Evolutionary conservation across 2,329 filamentous ascomycete species (phyloP), one percentile per base, ranked within the genome.

Genomic region (Coniochaeta prunicola): DNA sequence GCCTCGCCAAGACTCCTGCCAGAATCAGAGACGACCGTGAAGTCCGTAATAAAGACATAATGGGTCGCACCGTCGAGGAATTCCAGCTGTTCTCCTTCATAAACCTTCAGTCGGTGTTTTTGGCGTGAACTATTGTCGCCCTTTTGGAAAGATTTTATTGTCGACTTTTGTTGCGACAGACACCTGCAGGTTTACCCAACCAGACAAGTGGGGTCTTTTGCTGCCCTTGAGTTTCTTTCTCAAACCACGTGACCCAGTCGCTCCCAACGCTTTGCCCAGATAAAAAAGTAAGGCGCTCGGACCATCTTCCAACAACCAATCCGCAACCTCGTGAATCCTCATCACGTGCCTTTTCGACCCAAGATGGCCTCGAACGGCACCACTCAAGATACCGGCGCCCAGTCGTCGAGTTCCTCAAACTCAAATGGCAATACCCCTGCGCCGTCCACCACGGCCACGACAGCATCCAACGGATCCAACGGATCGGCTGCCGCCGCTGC

Each of bases 391-490:
- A 42, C 63, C 19, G 57, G 63, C 40, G 60, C 60, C 34, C 64
- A 68, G 45, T 72, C 74, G 30, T 71, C 72, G 56, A 78, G 73
- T 68, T 74, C 40, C 19, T 45, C 74, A 50, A 75, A 78, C 54
- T 81, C 80, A 60, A 82, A 80, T 68, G 78, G 76, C 50, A 79
- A 75, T 58, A 83, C 81, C 1, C 80, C 81, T 3, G 80, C 78
- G 2, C 77, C 80, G 1, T 77, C 77, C 2, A 78, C 77, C 24
- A 71, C 76, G n/a, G 73, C 78, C 8, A 78, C 77, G 50, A 76
- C 55, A 45, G 33, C 30, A 45, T 48, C 58, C 56, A 59, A 63
- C 34, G 58, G 59, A 6, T 50, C 60, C 40, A 40, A 57, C 24
- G 53, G 56, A 53, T 54, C 58, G 15, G n/a, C 38, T 38, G 34